phyloP scores from a whole-genome alignment of 257 asterid genomes.

The Rauvolfia tetraphylla region DNA sequence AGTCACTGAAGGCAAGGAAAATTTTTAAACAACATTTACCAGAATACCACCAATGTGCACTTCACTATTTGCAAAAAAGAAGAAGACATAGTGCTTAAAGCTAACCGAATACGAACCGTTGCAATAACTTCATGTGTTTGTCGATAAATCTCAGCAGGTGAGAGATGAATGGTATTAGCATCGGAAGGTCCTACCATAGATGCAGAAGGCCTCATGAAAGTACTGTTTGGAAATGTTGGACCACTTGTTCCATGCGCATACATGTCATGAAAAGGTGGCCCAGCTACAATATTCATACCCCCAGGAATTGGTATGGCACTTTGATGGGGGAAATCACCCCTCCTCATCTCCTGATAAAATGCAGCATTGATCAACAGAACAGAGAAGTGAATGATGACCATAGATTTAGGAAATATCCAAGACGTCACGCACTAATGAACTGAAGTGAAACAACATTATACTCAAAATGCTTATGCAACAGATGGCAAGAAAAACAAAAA shows the following conservation, averaged over 20 bases:
- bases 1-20: background rate
- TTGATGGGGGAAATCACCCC: conserved; percentile 56
- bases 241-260: conserved; percentile 57
- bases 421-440: background rate
- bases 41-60: background rate
- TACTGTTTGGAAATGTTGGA: conserved; percentile 54
- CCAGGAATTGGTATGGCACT: conserved; percentile 53
- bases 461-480: too few relatives aligned
- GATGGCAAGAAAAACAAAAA: background rate
- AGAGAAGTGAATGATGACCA: background rate
- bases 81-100: background rate
- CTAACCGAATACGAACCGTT: conserved; percentile 54
- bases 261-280: conserved; percentile 54
- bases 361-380: conserved; percentile 16
- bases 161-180: conserved; percentile 52
- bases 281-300: conserved; percentile 37
- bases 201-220: conserved; percentile 59
- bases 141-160: conserved; percentile 71
- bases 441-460: background rate
- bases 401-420: background rate
- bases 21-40: background rate
- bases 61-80: background rate
- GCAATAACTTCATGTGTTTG: conserved; percentile 93
- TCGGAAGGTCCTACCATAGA: conserved; percentile 69
- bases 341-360: conserved; percentile 61